Percentiles rank a stretch among this genome's conserved stretches.
Evolutionary conservation across 345 rosid genomes (phyloP).

Genomic region (Cardiospermum halicacabum): DNA sequence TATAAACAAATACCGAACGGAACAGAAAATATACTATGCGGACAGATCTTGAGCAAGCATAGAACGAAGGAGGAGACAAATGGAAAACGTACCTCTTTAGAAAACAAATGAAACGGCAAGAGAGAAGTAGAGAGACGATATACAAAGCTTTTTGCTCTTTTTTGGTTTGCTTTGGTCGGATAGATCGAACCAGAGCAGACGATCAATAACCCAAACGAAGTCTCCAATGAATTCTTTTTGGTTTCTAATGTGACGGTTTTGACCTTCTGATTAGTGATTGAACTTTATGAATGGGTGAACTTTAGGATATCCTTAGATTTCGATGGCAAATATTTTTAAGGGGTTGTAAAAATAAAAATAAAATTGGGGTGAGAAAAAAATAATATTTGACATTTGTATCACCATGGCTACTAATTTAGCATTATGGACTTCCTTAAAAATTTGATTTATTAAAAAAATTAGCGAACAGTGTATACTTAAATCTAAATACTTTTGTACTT

Average conservation of each 20-base stretch:
- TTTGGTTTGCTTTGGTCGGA: slow-evolving; percentile 11
- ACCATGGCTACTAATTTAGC: too few relatives aligned
- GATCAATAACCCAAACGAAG: slow-evolving; percentile 13
- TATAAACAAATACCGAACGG: background rate
- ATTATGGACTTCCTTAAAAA: too few relatives aligned
- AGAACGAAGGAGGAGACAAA: background rate
- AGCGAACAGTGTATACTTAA: too few relatives aligned
- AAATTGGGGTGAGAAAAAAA: too few relatives aligned
- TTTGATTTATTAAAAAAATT: too few relatives aligned
- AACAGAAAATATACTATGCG: background rate
- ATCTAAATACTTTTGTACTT: too few relatives aligned
- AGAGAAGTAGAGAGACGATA: slow-evolving; percentile 4
- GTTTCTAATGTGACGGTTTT: slow-evolving; percentile 17
- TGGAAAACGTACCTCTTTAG: slow-evolving; percentile 13
- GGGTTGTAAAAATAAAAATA: too few relatives aligned
- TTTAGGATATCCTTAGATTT: background rate
- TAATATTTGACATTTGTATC: too few relatives aligned
- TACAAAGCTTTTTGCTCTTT: background rate
- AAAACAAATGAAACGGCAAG: slow-evolving; percentile 10
- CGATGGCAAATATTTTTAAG: too few relatives aligned
- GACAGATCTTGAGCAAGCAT: background rate
- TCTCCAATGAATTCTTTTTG: slow-evolving; percentile 22
- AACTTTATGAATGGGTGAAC: background rate
- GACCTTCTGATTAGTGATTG: background rate
- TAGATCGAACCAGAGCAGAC: slow-evolving; percentile 10